These are phyloP conservation scores for Xylariaceae sp. DNA, from an alignment of 2,329 filamentous ascomycete species.

Conservation along the genomic window DNA sequence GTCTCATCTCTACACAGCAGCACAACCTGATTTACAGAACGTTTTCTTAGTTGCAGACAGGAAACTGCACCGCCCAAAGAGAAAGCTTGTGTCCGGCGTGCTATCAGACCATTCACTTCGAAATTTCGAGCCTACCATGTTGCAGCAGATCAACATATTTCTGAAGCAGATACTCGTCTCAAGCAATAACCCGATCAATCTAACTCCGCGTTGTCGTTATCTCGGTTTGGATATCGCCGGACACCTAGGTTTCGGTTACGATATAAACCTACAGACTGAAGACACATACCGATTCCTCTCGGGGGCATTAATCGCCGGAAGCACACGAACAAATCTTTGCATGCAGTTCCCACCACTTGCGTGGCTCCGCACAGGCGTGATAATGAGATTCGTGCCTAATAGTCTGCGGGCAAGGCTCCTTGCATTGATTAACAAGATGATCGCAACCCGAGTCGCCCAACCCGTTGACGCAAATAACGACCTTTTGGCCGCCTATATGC, in stretches of 20 bases:
- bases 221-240: slow-evolving; percentile 3
- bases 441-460: slow-evolving; percentile 5
- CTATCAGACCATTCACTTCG: slow-evolving; percentile 1
- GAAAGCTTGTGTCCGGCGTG: neutral
- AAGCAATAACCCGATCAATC: neutral
- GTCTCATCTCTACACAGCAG: neutral
- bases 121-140: neutral
- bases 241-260: neutral
- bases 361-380: neutral
- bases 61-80: slow-evolving; percentile 1
- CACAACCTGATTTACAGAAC: neutral
- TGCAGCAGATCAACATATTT: slow-evolving; percentile 2
- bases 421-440: slow-evolving; percentile 4
- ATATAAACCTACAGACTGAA: slow-evolving; percentile 2
- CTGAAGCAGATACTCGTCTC: neutral
- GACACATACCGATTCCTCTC: neutral
- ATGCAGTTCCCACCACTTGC: slow-evolving; percentile 2
- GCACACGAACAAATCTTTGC: neutral
- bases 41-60: neutral
- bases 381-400: slow-evolving; percentile 1
- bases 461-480: slow-evolving; percentile 8
- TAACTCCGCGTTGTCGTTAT: neutral
- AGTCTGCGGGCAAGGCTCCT: neutral
- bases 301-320: neutral
- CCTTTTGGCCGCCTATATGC: slow-evolving; percentile 8